A percentile compares a stretch with the other conserved stretches of the same genome.
Conservation (phyloP, 371 early-diverging fungal species). For the Rhizomucor pusillus region DNA sequence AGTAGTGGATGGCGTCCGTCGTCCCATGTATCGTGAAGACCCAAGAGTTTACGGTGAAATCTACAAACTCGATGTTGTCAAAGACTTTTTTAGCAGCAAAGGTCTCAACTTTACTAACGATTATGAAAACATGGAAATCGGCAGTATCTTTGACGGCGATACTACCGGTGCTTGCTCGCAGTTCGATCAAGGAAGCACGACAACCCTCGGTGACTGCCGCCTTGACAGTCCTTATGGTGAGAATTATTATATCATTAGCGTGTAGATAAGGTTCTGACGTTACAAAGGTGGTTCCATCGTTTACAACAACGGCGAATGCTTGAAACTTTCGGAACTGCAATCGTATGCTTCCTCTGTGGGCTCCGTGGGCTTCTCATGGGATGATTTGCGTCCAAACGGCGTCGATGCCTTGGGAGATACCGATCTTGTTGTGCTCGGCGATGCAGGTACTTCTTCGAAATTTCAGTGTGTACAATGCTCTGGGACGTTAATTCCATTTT, state of each 20-base stretch:
- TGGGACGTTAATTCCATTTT: neutral
- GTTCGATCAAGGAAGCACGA: constrained; percentile 22
- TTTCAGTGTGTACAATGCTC: neutral
- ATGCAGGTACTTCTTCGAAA: constrained; percentile 36
- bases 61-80: constrained; percentile 37
- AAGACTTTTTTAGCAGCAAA: constrained; percentile 33
- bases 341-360: constrained; percentile 11
- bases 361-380: constrained; percentile 41
- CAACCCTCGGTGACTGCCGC: constrained; percentile 20
- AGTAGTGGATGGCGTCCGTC: constrained; percentile 21
- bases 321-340: constrained; percentile 31
- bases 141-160: constrained; percentile 48
- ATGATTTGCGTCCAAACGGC: constrained; percentile 27
- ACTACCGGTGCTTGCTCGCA: constrained; percentile 27
- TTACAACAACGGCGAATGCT: constrained; percentile 26
- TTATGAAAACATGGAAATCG: constrained; percentile 49
- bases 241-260: neutral
- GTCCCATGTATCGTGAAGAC: constrained; percentile 32
- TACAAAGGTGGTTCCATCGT: constrained; percentile 24
- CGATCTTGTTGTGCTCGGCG: constrained; percentile 45
- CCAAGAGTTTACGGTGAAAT: constrained; percentile 51
- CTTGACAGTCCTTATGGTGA: constrained; percentile 50
- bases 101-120: constrained; percentile 44
- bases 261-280: neutral
- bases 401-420: constrained; percentile 18